Base-by-base conservation (phyloP, 345 rosid species). In the Citrus medica region DNA sequence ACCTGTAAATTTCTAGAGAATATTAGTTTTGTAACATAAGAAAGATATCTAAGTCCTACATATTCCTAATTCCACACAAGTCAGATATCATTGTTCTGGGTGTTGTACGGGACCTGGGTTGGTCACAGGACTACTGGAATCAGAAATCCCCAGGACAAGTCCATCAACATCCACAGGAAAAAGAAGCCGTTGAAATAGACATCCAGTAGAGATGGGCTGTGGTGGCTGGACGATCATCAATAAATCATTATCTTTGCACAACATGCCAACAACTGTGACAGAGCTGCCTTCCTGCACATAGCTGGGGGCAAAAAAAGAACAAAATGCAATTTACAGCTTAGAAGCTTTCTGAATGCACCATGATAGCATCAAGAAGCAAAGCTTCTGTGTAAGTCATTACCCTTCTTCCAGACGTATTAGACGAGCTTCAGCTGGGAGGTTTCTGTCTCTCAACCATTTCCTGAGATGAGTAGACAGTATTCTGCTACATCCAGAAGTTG, bases 271-370 rank as follows among this genome's bases (percentile, higher is more conserved):
- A 24, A 87, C 89, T n/a, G 87, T 86, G 21, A 87, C 86, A 13
- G 72, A 64, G 85, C 80, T 73, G 58, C 92, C 92, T 82, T 86
- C 90, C 81, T 87, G 88, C 24, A 89, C 65, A 60, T 86, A 89
- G 82, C 89, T 89, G 87, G 51, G 14, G 51, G 13, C 4, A 3
- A 46, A 46, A 46, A 46, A 48, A 75, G 60, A 70, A 35, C 37
- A 69, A 25, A 38, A 76, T 25, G 51, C 69, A 79, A 67, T 63
- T 58, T 56, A 59, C 78, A 85, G 69, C 35, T 74, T 19, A 76
- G 73, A 35, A 68, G 68, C 33, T 72, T 58, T 55, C 14, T 19
- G 46, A 37, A 55, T n/a, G 72, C 63, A 59, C 40, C 51, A n/a
- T 24, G 58, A 37, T 74, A 71, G 61, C 32, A 66, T 69, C 4